Base-by-base conservation (phyloP, 139 green algal genomes). In the Klebsormidium nitens region DNA sequence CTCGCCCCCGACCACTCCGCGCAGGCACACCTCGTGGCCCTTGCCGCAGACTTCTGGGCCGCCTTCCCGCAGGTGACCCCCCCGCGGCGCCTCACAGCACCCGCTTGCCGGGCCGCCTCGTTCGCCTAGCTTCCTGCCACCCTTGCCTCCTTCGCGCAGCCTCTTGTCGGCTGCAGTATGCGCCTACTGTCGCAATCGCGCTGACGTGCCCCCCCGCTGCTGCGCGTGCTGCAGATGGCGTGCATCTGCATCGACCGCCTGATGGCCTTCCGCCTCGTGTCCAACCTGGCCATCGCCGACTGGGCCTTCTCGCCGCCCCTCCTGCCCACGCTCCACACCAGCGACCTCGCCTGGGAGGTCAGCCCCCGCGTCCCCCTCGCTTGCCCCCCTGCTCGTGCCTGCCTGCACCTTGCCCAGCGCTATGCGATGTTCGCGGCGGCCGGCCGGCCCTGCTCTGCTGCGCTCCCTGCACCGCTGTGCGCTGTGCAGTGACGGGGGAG, bases 331-430 rank as follows among this genome's bases (percentile, higher is more conserved):
- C 42, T 77, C 31, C 71, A 79, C 32, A 56, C 37, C 1, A 70
- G 65, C 36, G 71, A 79, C 35, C 64, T 8, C 49, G 34, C 76
- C 2, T 79, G 71, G 71, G 71, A 79, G 71, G 70, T 77, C 31
- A 63, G 26, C 29, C 56, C 36, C 56, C 56, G 17, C 31, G 31
- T 38, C 29, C 5, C 29, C 28, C n/a, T 3, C 56, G 38, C 29
- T 34, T 38, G 31, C 56, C 56, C n/a, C 56, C 36, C 56, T 63
- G 17, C 56, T 61, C 55, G 38, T 38, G 23, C 55, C 55, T 32
- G 31, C 55, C 14, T 19, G 26, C 5, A 63, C 56, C 56, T 63
- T 6, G 38, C 28, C 56, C 56, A 26, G 38, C 23, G 26, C 34
- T 50, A 38, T 29, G 1, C 1, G 1, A n/a, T 14, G 23, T 23